Evolutionary conservation across 2,329 filamentous ascomycete species (phyloP), one percentile per base, ranked within the genome.

Genomic region (Cryphonectria nitschkei): DNA sequence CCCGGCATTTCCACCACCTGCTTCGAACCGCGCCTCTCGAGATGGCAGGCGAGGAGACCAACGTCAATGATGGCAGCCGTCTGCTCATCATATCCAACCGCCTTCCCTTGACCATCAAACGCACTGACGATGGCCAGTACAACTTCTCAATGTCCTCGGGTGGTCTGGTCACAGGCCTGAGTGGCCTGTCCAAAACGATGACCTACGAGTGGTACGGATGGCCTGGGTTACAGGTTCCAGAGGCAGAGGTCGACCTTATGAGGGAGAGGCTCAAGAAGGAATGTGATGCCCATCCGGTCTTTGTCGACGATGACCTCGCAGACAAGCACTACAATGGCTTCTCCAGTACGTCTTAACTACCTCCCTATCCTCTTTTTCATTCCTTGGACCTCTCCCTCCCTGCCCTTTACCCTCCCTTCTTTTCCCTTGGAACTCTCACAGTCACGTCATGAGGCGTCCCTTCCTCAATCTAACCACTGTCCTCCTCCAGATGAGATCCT

Each of bases 201-300:
- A 95, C 91, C 75, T 98, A 98, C 82, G 93, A 96, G 81, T 99
- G 96, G 96, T 98, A 98, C 82, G 96, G 96, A 75, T 98, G 96
- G 95, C 95, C 96, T 0, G 96, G 96, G 52, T 84, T 97, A 65
- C 94, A 98, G 81, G 90, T 98, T 5, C 95, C 95, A 54, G 93
- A 97, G 74, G 88, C 90, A 69, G 95, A 98, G 81, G 88, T 93
- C 60, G 85, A 87, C 2, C 86, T 87, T 69, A 90, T 99, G 80
- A 92, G 89, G 78, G 86, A 92, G 78, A 90, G 92, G 74, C 84
- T 98, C 78, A 93, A 93, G 82, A 90, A 96, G 32, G 92, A 98
- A 77, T 95, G 97, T 81, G 91, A 92, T 76, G 95, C 95, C 9
- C 89, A 97, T 56, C 95, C 96, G 0, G 92, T 99, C 68, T 98